Evolutionary conservation across 176 grass and related monocot species (phyloP), one percentile per base, ranked within the genome.

Genomic region (Bothriochloa decipiens): DNA sequence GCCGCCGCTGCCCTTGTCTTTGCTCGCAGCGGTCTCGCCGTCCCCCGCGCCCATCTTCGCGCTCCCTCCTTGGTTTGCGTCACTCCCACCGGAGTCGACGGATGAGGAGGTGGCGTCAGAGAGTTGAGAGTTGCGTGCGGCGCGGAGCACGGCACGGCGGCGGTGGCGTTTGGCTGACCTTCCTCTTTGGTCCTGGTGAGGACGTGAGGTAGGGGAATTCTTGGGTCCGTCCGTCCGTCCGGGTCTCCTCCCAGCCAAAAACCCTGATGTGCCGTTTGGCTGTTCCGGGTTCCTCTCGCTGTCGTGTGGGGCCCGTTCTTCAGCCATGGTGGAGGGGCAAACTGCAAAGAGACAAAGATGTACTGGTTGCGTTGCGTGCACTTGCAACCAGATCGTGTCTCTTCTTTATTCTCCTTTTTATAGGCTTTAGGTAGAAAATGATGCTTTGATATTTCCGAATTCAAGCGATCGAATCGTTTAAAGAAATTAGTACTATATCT

Each of bases 21-120:
- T 87, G 68, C 76, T 84, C 81, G 43, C 74, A 11, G 40, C 71
- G 43, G 46, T 40, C 35, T 79, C 73, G 18, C 32, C 80, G 72
- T 83, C 80, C 72, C 81, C 76, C 25, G 74, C 75, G 53, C 85
- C 88, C 81, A 85, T 77, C 75, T 63, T 84, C 72, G 23, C 42
- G 32, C 23, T 55, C 43, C 53, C 49, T 33, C 11, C 37, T n/a
- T 60, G 16, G 28, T 63, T 58, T 41, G 68, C 32, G 29, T 16
- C 49, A 67, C 35, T 79, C 57, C 62, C 33, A 49, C 17, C 16
- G 4, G 58, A 62, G 8, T 25, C 58, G 22, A 60, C 57, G 25
- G 66, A 68, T 8, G 66, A 37, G 66, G 15, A 49, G 45, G 12
- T 40, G 53, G n/a, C 60, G 67, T 18, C 25, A 17, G 45, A 74